Conservation (phyloP, 2,329 filamentous ascomycete genomes). For the Herpotrichia juniperi region DNA sequence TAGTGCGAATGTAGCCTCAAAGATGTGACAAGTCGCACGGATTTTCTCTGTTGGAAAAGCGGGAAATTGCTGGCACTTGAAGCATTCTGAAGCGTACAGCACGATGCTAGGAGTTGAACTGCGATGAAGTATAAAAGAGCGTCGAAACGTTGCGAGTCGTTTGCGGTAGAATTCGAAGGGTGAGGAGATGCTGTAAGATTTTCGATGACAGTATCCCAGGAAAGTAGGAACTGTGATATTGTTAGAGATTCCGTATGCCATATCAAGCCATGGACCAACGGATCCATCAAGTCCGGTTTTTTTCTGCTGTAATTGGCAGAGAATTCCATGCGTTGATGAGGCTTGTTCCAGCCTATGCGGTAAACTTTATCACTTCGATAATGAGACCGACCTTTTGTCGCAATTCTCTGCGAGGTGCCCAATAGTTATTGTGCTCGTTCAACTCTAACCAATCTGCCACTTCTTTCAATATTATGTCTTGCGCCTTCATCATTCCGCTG, state of each 20-base stretch:
- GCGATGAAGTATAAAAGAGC: constrained; percentile 24
- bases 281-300: no score
- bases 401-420: constrained; percentile 12
- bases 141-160: constrained; percentile 13
- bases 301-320: no score
- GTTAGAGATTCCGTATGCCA: no score
- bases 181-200: background rate
- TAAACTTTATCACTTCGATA: no score
- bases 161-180: background rate
- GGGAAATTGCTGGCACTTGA: constrained; percentile 17
- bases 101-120: constrained; percentile 30
- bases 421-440: constrained; percentile 18
- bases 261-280: no score
- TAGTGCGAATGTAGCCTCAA: constrained; percentile 23
- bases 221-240: no score
- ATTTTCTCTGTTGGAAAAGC: constrained; percentile 14
- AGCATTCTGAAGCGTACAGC: constrained; percentile 23
- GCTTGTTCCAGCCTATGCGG: no score
- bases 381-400: constrained; percentile 10
- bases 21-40: constrained; percentile 15
- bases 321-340: no score
- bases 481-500: constrained; percentile 5
- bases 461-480: constrained; percentile 21
- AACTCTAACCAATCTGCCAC: constrained; percentile 26
- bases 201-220: background rate